These are phyloP conservation scores for Thielaviopsis ethacetica DNA, from an alignment of 2,329 filamentous ascomycete species.

Conservation along the genomic window DNA sequence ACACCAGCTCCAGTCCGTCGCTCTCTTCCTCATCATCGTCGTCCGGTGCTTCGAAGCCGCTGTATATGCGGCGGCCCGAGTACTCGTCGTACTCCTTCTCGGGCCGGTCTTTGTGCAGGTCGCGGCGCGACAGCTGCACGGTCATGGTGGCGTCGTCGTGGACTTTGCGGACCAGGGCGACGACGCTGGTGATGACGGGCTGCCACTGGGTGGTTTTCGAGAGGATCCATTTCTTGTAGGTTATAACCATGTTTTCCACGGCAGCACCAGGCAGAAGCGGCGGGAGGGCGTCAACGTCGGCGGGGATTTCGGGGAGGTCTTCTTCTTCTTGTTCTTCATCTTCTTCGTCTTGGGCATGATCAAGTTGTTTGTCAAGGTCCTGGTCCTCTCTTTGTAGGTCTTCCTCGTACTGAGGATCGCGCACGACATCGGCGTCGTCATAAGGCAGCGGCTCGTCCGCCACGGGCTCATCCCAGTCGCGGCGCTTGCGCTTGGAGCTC, in stretches of 20 bases:
- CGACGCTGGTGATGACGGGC: conserved; percentile 46
- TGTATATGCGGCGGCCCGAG: conserved; percentile 56
- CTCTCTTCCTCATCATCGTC: conserved; percentile 41
- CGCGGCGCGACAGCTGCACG: conserved; percentile 52
- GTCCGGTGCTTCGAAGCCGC: conserved; percentile 54
- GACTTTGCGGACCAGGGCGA: conserved; percentile 46
- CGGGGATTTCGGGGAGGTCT: conserved; percentile 44
- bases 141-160: conserved; percentile 35
- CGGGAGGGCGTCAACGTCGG: conserved; percentile 37
- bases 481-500: conserved; percentile 26
- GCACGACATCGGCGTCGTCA: conserved; percentile 11
- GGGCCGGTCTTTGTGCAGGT: conserved; percentile 39
- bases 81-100: conserved; percentile 45
- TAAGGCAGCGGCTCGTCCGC: conserved; percentile 18
- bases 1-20: background rate
- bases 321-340: conserved; percentile 26
- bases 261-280: conserved; percentile 31
- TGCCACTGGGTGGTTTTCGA: conserved; percentile 49
- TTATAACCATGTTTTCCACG: conserved; percentile 45
- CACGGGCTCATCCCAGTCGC: conserved; percentile 25
- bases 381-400: conserved; percentile 18
- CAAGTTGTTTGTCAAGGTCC: background rate
- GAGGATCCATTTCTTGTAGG: conserved; percentile 49
- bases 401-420: background rate
- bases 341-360: conserved; percentile 24